A percentile compares a stretch with the other conserved stretches of the same genome.
Conservation (phyloP, 805 yeast species). For the Teunomyces lycoperdinae region DNA sequence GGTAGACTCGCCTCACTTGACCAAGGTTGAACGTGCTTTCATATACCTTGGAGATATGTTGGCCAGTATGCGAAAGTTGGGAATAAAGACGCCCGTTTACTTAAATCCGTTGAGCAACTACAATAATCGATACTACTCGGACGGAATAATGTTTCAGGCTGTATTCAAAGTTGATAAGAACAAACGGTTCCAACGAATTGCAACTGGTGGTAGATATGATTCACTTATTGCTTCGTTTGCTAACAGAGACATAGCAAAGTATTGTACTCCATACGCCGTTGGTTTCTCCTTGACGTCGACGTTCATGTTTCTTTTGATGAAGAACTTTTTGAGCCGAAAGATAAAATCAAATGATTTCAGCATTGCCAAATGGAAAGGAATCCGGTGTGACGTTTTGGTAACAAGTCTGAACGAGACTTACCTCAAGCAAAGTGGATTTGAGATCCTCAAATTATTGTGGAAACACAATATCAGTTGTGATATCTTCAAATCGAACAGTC, state of each 20-base stretch:
- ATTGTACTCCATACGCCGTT: slow-evolving; percentile 53
- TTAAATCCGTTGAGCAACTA: slow-evolving; percentile 84
- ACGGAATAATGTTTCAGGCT: slow-evolving; percentile 87
- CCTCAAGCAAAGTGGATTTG: slow-evolving; percentile 60
- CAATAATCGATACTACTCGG: slow-evolving; percentile 72
- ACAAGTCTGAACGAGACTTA: slow-evolving; percentile 60
- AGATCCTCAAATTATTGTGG: slow-evolving; percentile 69
- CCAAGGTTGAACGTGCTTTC: slow-evolving; percentile 61
- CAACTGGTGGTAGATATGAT: slow-evolving; percentile 96
- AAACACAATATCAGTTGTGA: slow-evolving; percentile 77
- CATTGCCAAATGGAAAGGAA: slow-evolving; percentile 21
- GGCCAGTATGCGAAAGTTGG: slow-evolving; percentile 52
- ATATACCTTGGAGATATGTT: slow-evolving; percentile 60
- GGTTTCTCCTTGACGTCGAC: slow-evolving; percentile 77
- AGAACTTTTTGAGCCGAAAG: slow-evolving; percentile 20
- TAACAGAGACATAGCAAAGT: slow-evolving; percentile 34
- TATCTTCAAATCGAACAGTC: slow-evolving; percentile 29
- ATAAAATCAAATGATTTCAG: neutral
- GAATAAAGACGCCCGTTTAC: slow-evolving; percentile 54
- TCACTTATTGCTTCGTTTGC: slow-evolving; percentile 63
- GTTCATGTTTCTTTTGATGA: slow-evolving; percentile 35
- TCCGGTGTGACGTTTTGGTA: slow-evolving; percentile 78
- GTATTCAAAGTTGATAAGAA: slow-evolving; percentile 60
- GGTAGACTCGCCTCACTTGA: slow-evolving; percentile 67
- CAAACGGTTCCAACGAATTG: slow-evolving; percentile 49